A percentile compares a stretch with the other conserved stretches of the same genome.
These are phyloP conservation scores for Phytopythium chamaehyphon DNA, from an alignment of 352 stramenopile species.

Conservation along the genomic window DNA sequence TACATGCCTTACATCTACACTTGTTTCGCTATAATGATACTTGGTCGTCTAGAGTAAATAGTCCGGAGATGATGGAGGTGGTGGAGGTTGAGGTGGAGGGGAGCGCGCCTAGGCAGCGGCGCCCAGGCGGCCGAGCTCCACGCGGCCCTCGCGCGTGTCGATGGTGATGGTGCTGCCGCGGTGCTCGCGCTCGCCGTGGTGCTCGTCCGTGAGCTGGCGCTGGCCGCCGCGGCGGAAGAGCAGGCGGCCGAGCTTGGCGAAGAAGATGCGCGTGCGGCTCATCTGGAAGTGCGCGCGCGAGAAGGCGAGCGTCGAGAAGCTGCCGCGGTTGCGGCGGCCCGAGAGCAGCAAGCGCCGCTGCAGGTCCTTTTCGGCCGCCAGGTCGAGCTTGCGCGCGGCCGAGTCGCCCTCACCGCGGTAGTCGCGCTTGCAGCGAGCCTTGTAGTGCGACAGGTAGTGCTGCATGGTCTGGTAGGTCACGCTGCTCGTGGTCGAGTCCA, in stretches of 20 bases:
- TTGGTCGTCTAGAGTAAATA: conserved; percentile 5
- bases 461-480: conserved; percentile 1
- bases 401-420: conserved; percentile 6
- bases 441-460: conserved; percentile 9
- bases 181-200: neutral
- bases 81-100: no score
- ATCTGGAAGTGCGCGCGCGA: conserved; percentile 7
- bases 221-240: conserved; percentile 2
- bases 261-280: conserved; percentile 7
- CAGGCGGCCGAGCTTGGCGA: conserved; percentile 7
- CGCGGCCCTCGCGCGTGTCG: conserved; percentile 6
- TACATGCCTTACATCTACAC: no score
- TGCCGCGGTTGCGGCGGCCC: conserved; percentile 3
- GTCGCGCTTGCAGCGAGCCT: conserved; percentile 5
- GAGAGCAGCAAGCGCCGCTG: conserved; percentile 8
- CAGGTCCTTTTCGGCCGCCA: conserved; percentile 6
- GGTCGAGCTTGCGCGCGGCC: conserved; percentile 2
- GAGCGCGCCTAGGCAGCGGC: neutral
- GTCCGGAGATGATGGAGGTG: no score
- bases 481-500: conserved; percentile 1
- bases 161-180: conserved; percentile 4
- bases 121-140: conserved; percentile 3
- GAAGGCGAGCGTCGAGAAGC: conserved; percentile 4
- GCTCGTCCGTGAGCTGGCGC: neutral
- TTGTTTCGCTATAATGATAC: no score